Base-by-base conservation (phyloP, 768 basidiomycete species). In the Termitomyces bulborhizus region DNA sequence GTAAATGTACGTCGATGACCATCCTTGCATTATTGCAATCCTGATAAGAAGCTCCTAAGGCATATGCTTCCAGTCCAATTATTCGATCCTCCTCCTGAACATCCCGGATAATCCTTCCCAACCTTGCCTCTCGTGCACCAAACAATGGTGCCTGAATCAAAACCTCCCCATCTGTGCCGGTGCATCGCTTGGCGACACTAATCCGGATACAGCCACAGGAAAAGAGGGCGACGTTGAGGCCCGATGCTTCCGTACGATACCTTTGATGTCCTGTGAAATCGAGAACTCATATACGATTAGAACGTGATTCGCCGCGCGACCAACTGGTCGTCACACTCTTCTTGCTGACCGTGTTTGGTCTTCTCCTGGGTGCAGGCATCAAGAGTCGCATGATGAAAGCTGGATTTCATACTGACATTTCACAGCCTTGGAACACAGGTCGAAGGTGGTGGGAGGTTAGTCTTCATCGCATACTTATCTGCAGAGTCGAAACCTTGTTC, bases 161-260 rank as follows among this genome's bases (percentile, higher is more conserved):
- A 91, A 93, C 65, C 76, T 97, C 37, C 74, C 79, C 15, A 95
- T 93, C 43, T 96, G 91, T 67, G 79, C 80, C 9, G 87, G 87
- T 27, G 91, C 91, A 46, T 79, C 81, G 48, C 72, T 95, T 51
- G 94, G 93, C 26, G 90, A 93, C 64, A 85, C 89, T 24, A 83
- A 97, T 69, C 90, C 90, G 27, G 94, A 97, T 69, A 93, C 90
- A 16, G 92, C 89, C 12, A 95, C 93, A 5, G 94, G 94, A 34
- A 94, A 90, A 67, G 94, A 96, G 69, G 94, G 94, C 42, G 93
- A 96, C 69, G 91, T 97, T 24, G 93, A 95, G 74, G 93, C 93
- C 55, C 78, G 93, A 68, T 97, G 94, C 77, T 96, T 96, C 74
- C 91, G 93, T 96, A 71, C 65, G 93, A 79, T 53, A 49, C 47